Evolutionary conservation across 495 filamentous ascomycete genomes (phyloP).

Genomic region (Platismatia glauca): DNA sequence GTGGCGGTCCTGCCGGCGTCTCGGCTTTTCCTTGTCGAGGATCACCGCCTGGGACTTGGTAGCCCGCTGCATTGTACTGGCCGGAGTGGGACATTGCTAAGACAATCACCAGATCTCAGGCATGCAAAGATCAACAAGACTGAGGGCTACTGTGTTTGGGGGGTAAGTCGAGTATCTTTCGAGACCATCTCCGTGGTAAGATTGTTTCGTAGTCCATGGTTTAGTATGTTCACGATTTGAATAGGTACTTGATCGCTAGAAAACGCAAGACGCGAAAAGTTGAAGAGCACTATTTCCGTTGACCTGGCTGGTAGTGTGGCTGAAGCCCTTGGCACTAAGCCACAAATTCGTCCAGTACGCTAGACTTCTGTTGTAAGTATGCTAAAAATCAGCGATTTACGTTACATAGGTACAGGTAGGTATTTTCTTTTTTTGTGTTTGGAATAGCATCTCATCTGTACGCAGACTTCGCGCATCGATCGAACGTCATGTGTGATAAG

Average conservation of each 20-base stretch:
- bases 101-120: neutral
- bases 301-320: no score
- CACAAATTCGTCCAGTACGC: no score
- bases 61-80: constrained; percentile 3
- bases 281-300: no score
- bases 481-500: no score
- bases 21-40: constrained; percentile 28
- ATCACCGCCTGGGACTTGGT: constrained; percentile 34
- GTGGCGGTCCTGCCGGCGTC: constrained; percentile 4
- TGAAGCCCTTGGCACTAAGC: no score
- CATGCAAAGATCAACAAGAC: neutral
- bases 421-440: no score
- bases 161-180: neutral
- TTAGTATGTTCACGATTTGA: neutral
- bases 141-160: neutral
- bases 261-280: constrained; percentile 8
- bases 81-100: constrained; percentile 11
- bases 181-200: neutral
- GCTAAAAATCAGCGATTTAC: no score
- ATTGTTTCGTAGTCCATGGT: neutral
- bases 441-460: no score
- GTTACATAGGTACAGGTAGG: no score
- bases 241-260: neutral
- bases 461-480: no score
- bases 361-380: no score